Conservation (phyloP, 768 basidiomycete genomes). For the Pholiota conissans region DNA sequence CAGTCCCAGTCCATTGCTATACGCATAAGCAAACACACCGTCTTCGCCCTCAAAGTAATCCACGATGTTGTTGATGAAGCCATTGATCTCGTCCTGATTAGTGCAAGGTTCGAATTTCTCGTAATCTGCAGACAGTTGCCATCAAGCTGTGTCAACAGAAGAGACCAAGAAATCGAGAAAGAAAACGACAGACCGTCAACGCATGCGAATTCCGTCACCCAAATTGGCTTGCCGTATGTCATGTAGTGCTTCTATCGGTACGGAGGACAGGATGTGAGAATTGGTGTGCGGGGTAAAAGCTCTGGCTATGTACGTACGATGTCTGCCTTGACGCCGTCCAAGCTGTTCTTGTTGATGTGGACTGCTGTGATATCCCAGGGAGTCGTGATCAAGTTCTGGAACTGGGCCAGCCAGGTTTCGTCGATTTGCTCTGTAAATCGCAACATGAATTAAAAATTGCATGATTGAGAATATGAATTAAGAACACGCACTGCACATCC, state of each 20-base stretch:
- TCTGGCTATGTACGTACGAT: slow-evolving; percentile 39
- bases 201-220: slow-evolving; percentile 51
- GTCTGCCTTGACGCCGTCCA: slow-evolving; percentile 43
- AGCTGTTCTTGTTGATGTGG: slow-evolving; percentile 48
- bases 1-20: slow-evolving; percentile 47
- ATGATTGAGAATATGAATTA: neutral
- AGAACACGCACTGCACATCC: slow-evolving; percentile 46
- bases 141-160: neutral
- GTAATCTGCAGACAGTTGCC: slow-evolving; percentile 23
- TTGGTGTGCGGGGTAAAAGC: neutral
- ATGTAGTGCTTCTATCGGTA: slow-evolving; percentile 39
- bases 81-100: slow-evolving; percentile 41
- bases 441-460: no score
- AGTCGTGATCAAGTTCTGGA: slow-evolving; percentile 35
- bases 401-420: slow-evolving; percentile 46
- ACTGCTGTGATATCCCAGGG: slow-evolving; percentile 48
- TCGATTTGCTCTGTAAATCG: slow-evolving; percentile 40
- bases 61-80: slow-evolving; percentile 39
- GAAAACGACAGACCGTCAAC: slow-evolving; percentile 35
- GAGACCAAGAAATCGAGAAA: neutral
- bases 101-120: slow-evolving; percentile 43
- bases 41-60: slow-evolving; percentile 35
- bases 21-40: slow-evolving; percentile 43
- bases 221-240: slow-evolving; percentile 45
- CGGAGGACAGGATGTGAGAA: neutral